Evolutionary conservation across 2,329 filamentous ascomycete genomes (phyloP).

Genomic region (Coniochaeta sp.): DNA sequence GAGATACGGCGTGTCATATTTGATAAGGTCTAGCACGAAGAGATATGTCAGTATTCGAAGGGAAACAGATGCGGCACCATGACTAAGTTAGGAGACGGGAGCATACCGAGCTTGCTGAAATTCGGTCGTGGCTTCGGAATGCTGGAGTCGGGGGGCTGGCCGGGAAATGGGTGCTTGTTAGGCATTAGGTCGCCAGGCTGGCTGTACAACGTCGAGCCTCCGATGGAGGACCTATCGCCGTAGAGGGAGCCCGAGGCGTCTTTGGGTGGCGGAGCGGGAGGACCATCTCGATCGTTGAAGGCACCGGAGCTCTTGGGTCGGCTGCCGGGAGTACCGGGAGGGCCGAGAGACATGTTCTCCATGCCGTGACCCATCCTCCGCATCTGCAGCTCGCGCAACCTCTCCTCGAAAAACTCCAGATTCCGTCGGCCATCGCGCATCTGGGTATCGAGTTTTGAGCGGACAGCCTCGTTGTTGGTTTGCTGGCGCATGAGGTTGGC

Average conservation of each 20-base stretch:
- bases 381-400: conserved; percentile 79
- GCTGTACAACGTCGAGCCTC: conserved; percentile 49
- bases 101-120: conserved; percentile 86
- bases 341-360: conserved; percentile 55
- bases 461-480: conserved; percentile 87
- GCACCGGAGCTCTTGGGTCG: conserved; percentile 39
- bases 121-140: conserved; percentile 74
- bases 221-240: conserved; percentile 49
- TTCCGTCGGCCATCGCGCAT: conserved; percentile 91
- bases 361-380: conserved; percentile 64
- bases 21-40: conserved; percentile 71
- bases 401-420: conserved; percentile 91
- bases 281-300: conserved; percentile 33
- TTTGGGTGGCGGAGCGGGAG: conserved; percentile 67
- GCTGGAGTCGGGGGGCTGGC: conserved; percentile 58
- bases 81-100: background rate
- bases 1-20: conserved; percentile 93
- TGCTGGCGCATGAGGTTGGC: conserved; percentile 93
- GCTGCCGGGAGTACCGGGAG: conserved; percentile 20
- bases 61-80: conserved; percentile 1
- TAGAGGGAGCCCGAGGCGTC: conserved; percentile 36
- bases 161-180: conserved; percentile 69
- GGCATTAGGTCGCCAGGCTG: conserved; percentile 66
- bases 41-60: background rate
- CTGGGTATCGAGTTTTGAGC: conserved; percentile 84